Percentiles rank a stretch among this genome's conserved stretches.
Conservation (phyloP, 768 basidiomycete species). For the Panellus pusillus region DNA sequence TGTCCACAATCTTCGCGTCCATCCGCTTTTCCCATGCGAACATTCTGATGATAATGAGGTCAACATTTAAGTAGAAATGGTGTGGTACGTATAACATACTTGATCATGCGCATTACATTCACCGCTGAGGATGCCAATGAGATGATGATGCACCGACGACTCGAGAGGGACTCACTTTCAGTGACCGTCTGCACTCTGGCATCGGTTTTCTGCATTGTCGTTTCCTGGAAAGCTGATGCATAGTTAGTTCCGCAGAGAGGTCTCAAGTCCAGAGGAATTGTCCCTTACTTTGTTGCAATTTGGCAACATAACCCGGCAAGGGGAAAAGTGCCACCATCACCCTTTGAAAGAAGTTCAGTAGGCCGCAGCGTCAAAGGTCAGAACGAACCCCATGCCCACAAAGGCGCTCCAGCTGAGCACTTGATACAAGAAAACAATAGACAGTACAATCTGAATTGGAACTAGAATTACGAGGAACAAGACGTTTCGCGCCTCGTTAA, state of each 20-base stretch:
- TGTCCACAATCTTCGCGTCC: constrained; percentile 49
- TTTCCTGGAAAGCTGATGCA: constrained; percentile 26
- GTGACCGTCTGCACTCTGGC: constrained; percentile 60
- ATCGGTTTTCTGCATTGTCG: constrained; percentile 34
- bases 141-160: constrained; percentile 10
- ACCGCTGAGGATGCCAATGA: constrained; percentile 40
- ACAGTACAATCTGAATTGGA: constrained; percentile 39
- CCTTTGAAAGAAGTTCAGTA: constrained; percentile 33
- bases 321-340: constrained; percentile 40
- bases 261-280: too few species aligned
- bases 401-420: constrained; percentile 58
- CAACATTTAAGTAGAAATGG: neutral
- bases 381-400: constrained; percentile 45
- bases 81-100: constrained; percentile 26
- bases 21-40: constrained; percentile 65
- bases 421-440: constrained; percentile 41
- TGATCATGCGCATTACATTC: constrained; percentile 63
- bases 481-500: constrained; percentile 1
- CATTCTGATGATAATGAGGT: neutral
- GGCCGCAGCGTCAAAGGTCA: constrained; percentile 7
- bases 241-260: too few species aligned
- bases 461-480: constrained; percentile 14
- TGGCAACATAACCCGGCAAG: constrained; percentile 57
- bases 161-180: constrained; percentile 44
- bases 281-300: constrained; percentile 36